A percentile compares a stretch with the other conserved stretches of the same genome.
Conservation (phyloP, 1,139 yeast species). For the Yarrowia galli region DNA sequence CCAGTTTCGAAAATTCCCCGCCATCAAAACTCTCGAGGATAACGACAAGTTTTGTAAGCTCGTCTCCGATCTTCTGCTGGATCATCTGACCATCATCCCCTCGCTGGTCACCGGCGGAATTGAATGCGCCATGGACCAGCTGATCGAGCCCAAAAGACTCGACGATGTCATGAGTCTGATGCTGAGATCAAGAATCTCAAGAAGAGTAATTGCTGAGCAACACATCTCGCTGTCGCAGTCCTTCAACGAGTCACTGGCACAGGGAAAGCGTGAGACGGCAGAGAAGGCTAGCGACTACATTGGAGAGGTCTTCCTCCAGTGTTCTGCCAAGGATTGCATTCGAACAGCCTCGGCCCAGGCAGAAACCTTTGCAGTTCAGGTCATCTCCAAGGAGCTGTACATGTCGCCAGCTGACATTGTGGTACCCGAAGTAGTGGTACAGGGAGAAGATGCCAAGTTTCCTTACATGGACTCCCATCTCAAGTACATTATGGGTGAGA, state of each 20-base stretch:
- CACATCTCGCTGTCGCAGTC: conserved; percentile 79
- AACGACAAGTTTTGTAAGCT: conserved; percentile 74
- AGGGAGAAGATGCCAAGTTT: conserved; percentile 70
- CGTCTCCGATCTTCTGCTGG: conserved; percentile 66
- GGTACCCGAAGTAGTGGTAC: conserved; percentile 71
- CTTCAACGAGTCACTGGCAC: conserved; percentile 49
- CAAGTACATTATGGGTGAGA: conserved; percentile 85
- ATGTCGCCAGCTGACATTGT: conserved; percentile 44
- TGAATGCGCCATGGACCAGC: conserved; percentile 72
- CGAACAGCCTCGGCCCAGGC: conserved; percentile 62
- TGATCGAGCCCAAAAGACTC: conserved; percentile 66
- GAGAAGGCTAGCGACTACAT: conserved; percentile 60
- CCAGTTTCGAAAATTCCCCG: conserved; percentile 74
- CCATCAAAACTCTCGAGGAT: conserved; percentile 71
- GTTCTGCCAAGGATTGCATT: conserved; percentile 77
- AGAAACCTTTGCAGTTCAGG: conserved; percentile 48
- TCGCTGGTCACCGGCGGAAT: conserved; percentile 92
- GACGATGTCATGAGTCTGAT: conserved; percentile 78
- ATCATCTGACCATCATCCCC: conserved; percentile 81
- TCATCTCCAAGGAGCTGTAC: conserved; percentile 33
- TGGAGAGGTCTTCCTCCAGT: conserved; percentile 84
- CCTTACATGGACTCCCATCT: conserved; percentile 88
- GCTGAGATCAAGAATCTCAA: conserved; percentile 82
- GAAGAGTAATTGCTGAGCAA: conserved; percentile 90
- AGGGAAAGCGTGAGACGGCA: conserved; percentile 44